Base-by-base conservation (phyloP, 2,329 filamentous ascomycete genomes). In the Aureobasidium zeae region DNA sequence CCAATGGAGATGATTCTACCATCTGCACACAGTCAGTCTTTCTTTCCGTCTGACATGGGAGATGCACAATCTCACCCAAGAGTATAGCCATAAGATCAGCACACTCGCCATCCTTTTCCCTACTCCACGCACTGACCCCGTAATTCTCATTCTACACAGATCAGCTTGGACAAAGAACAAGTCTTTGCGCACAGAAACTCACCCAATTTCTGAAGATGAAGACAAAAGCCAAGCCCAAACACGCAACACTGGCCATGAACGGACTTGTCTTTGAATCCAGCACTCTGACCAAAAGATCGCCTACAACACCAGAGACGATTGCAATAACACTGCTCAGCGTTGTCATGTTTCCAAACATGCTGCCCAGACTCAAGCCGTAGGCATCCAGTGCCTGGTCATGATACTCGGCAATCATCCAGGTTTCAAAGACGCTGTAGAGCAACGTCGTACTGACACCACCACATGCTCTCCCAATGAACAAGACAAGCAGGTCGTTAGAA, bases 361-460 rank as follows among this genome's bases (percentile, higher is more conserved):
- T 59, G 43, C 68, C 68, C 21, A 79, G 61, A 29, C 65, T 66
- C 6, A 62, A 56, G 7, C 63, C 62, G 11, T 57, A 58, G n/a
- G 67, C 57, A 20, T 65, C 63, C 6, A 74, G 50, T 10, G 63
- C 63, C 30, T 67, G 59, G 30, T 63, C 60, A 36, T 73, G 69
- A 52, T 69, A 78, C 52, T 79, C 74, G 34, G 71, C 68, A 20
- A 79, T 69, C 64, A 79, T 73, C 74, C 75, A 79, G 51, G 71
- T 74, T 56, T 79, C 74, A 49, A 78, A 77, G 4, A 69, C 71
- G 31, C 68, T 74, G 61, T 74, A 78, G 21, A 79, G 63, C 29
- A 79, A 57, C 19, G 72, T 76, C 24, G 73, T 73, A 20, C 68
- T 70, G 33, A 78, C 48, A 0, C 76, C 76, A 16, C 72, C 73